A percentile compares a stretch with the other conserved stretches of the same genome.
These are phyloP conservation scores for Peribolospora baueri DNA, from an alignment of 768 basidiomycete species.

Conservation along the genomic window DNA sequence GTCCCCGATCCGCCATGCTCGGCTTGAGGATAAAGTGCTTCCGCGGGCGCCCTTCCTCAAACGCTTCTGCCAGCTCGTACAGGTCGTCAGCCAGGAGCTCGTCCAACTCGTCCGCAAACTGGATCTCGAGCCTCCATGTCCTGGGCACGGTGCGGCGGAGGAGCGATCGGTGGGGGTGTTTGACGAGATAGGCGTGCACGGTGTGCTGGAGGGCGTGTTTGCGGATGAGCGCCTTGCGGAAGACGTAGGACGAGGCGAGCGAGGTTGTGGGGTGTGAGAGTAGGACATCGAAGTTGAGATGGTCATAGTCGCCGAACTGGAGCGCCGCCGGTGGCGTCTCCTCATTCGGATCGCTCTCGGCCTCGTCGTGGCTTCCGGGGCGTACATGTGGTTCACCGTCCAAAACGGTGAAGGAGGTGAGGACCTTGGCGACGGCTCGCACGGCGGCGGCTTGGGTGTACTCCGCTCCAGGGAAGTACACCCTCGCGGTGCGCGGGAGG, in stretches of 20 bases:
- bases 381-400: no score
- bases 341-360: no score
- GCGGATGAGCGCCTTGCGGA: constrained; percentile 50
- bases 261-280: not conserved
- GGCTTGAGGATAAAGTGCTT: constrained; percentile 93
- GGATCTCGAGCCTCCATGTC: constrained; percentile 65
- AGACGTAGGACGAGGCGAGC: not conserved
- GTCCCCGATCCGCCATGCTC: constrained; percentile 86
- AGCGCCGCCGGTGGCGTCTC: not conserved
- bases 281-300: not conserved
- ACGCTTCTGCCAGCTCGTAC: constrained; percentile 48
- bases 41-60: constrained; percentile 23
- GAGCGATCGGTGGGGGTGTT: constrained; percentile 32
- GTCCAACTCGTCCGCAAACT: constrained; percentile 79
- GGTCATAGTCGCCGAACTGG: constrained; percentile 8
- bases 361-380: no score
- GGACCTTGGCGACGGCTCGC: not conserved
- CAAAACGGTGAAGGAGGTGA: not conserved
- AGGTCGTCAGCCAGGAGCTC: constrained; percentile 83
- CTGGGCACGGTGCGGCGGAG: constrained; percentile 36
- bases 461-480: not conserved
- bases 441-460: not conserved
- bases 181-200: constrained; percentile 44
- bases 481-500: no score
- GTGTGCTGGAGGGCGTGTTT: constrained; percentile 72